Evolutionary conservation across 768 basidiomycete species (phyloP), one percentile per base, ranked within the genome.

Genomic region (Calocybe indica): DNA sequence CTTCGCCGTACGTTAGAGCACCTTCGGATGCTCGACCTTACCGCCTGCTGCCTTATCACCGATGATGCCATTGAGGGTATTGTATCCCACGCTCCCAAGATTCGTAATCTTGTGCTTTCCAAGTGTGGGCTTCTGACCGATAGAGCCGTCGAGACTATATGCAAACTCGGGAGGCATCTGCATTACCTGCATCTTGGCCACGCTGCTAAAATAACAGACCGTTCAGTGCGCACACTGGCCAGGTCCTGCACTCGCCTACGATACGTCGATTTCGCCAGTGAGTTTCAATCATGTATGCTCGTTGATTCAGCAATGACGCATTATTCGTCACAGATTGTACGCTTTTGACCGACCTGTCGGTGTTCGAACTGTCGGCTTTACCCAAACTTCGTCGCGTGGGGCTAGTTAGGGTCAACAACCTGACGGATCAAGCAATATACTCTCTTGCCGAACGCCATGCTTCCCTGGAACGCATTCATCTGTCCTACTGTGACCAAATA

Each of bases 171-270:
- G n/a, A 86, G 88, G 62, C 82, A 93, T 61, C 63, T 99, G 32
- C 96, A 98, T 62, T 92, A 95, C 61, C 78, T 99, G 32, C 96
- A 99, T 63, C 76, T 98, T 36, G 96, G 93, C 6, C 95, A 99
- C 69, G 88, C 91, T 6, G 72, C 72, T 54, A 84, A 82, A 56
- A 92, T 98, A 52, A 95, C 92, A 6, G 96, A 99, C 63, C 78
- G 78, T 36, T 91, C 88, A 6, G 87, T 99, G 33, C 84, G 82
- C 47, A 75, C 78, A 7, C 73, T 99, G 15, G 94, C 92, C 8
- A 75, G 90, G 37, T 76, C 80, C 33, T 99, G 96, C 66, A 92
- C 89, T 1, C 76, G 95, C 30, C 65, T 99, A 54, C 75, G 96
- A 57, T 99, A 98, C 62, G 83, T 99, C 55, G 96, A 99, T 65